These are phyloP conservation scores for Scedosporium apiospermum DNA, from an alignment of 2,329 filamentous ascomycete genomes.

Conservation along the genomic window DNA sequence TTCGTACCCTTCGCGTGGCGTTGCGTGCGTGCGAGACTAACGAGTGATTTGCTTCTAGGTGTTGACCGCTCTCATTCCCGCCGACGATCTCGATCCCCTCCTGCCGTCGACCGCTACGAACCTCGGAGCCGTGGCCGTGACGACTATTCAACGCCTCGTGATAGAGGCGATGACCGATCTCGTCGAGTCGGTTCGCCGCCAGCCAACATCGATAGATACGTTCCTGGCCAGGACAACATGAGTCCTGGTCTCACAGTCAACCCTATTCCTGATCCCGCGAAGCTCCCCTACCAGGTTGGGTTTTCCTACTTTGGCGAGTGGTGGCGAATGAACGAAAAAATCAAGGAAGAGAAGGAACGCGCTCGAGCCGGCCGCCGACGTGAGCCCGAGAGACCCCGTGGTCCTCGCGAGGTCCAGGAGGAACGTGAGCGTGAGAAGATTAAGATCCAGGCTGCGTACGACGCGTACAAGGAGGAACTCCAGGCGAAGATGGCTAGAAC, in stretches of 20 bases:
- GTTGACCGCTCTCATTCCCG: conserved; percentile 48
- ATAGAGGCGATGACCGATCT: conserved; percentile 43
- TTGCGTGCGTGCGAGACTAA: not conserved
- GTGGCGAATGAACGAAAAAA: conserved; percentile 75
- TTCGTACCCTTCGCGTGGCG: not conserved
- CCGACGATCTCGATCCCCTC: conserved; percentile 61
- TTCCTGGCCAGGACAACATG: conserved; percentile 58
- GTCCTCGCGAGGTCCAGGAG: conserved; percentile 56
- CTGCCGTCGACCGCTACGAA: conserved; percentile 66
- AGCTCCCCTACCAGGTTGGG: conserved; percentile 69
- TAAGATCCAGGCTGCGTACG: conserved; percentile 63
- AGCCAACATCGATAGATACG: conserved; percentile 74
- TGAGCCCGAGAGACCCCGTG: conserved; percentile 53
- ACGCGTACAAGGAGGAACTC: conserved; percentile 58
- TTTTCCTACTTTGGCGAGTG: conserved; percentile 82
- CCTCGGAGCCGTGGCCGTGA: conserved; percentile 56
- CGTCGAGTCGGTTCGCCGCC: conserved; percentile 53
- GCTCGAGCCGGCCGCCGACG: conserved; percentile 59
- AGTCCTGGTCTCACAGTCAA: conserved; percentile 43
- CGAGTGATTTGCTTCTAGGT: conserved; percentile 26
- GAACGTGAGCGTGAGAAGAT: conserved; percentile 72
- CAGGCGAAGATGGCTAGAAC: conserved; percentile 73
- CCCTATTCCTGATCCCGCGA: conserved; percentile 62
- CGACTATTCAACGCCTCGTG: conserved; percentile 47
- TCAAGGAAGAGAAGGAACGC: conserved; percentile 73